A percentile compares a stretch with the other conserved stretches of the same genome.
phyloP scores from a whole-genome alignment of 139 green algal species.

The Micractinium conductrix region DNA sequence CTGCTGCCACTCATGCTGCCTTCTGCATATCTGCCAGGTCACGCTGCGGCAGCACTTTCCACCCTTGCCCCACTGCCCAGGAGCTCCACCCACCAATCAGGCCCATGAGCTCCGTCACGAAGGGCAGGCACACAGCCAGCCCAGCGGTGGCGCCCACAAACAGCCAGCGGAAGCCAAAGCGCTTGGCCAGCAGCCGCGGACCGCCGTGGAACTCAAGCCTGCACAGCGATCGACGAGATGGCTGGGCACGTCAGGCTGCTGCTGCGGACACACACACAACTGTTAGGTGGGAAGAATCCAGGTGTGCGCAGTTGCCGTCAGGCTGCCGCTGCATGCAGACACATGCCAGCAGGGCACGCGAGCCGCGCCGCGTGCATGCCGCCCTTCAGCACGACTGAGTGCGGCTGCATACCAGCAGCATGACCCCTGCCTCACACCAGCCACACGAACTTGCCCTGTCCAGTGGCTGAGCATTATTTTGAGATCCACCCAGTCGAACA shows the following conservation, averaged over 20 bases:
- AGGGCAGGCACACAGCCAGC: slow-evolving; percentile 25
- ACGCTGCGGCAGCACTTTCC: not conserved
- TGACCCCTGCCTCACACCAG: not conserved
- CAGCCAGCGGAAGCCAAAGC: slow-evolving; percentile 17
- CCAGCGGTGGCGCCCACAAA: slow-evolving; percentile 12
- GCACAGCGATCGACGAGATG: too few relatives aligned
- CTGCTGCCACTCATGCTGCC: not conserved
- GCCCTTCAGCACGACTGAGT: too few relatives aligned
- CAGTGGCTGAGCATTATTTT: slow-evolving; percentile 14
- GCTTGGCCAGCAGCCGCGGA: slow-evolving; percentile 9
- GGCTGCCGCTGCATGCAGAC: too few relatives aligned
- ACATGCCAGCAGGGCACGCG: too few relatives aligned
- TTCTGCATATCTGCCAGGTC: not conserved
- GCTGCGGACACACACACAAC: too few relatives aligned
- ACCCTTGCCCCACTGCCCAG: not conserved
- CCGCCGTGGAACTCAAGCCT: slow-evolving; percentile 3
- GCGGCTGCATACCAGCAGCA: not conserved
- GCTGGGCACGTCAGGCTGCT: too few relatives aligned
- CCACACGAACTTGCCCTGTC: not conserved
- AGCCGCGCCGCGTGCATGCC: too few relatives aligned
- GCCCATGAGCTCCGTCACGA: slow-evolving; percentile 22
- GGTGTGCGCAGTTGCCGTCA: too few relatives aligned
- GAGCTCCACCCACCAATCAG: not conserved
- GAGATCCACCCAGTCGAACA: slow-evolving; percentile 20
- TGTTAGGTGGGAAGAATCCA: too few relatives aligned